Conservation (phyloP, 805 yeast genomes). For the Candida ovalis region DNA sequence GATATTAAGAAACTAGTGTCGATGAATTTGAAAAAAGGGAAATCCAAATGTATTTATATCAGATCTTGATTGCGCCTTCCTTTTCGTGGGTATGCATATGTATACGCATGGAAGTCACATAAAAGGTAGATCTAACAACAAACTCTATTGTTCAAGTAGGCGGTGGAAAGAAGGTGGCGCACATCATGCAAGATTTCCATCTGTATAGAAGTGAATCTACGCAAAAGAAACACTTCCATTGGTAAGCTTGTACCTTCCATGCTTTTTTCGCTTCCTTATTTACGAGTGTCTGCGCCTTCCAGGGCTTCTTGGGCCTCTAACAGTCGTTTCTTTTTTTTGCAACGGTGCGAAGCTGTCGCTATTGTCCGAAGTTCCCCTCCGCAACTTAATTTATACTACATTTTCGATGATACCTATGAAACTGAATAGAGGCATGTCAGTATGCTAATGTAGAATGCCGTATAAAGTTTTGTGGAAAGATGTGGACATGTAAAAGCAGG, state of each 20-base stretch:
- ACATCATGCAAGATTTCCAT: neutral
- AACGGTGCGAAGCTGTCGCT: too few relatives aligned
- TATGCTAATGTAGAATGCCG: too few relatives aligned
- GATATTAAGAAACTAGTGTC: neutral
- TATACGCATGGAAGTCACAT: neutral
- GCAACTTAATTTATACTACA: too few relatives aligned
- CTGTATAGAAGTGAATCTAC: neutral
- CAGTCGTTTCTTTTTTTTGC: too few relatives aligned
- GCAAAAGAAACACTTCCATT: neutral
- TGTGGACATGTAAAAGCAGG: too few relatives aligned
- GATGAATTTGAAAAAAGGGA: neutral
- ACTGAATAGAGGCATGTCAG: too few relatives aligned
- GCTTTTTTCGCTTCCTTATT: neutral
- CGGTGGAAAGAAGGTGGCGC: neutral
- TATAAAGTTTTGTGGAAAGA: too few relatives aligned
- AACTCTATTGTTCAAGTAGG: neutral
- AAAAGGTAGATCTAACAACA: neutral
- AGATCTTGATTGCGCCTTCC: constrained; percentile 10
- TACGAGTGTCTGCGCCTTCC: neutral
- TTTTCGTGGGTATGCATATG: neutral
- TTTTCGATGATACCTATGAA: too few relatives aligned
- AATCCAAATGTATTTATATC: neutral
- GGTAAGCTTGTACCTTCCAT: neutral
- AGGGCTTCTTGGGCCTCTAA: too few relatives aligned
- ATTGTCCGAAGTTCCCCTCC: too few relatives aligned